Evolutionary conservation across 2,329 filamentous ascomycete species (phyloP), one percentile per base, ranked within the genome.

Genomic region (Verticillium nonalfalfae): DNA sequence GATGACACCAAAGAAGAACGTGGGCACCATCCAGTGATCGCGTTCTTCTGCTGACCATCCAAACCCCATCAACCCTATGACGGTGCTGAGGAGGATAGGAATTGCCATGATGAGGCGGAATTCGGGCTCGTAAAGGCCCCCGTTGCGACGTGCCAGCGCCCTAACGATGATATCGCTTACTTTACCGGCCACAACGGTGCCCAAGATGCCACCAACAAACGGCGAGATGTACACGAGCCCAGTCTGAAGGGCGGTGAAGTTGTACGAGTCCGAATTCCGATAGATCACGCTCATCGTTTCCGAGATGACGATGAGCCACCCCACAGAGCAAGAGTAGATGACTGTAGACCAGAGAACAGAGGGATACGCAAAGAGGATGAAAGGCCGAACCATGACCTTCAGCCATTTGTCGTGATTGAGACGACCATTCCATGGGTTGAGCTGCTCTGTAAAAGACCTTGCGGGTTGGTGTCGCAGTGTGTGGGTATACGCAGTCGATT

Each of bases 241-340:
- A 0, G 91, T 90, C 64, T 91, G 88, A 0, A 97, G 78, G 0
- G 91, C 83, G 31, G 83, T 87, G 72, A 98, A 98, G 67, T 93
- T 85, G 77, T 98, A 98, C 0, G 80, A 81, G 0, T 83, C 78
- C 0, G 80, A 78, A 60, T 86, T 80, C 40, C 90, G 85, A 73
- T 91, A 98, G 63, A 98, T 90, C 62, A 89, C 81, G 0, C 91
- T 85, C 2, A 98, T 86, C 0, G 90, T 90, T 74, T 98, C 93
- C 0, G 93, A 97, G 1, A 98, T 84, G 54, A 98, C 93, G 66
- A 98, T 97, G 34, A 98, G 82, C 95, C 94, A 98, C 40, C 94
- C 94, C 7, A 98, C 85, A 0, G 93, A 95, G 68, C 95, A 88
- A 0, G 93, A 81, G 72, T 98, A 98, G 4, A 97, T 86, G 0